Percentiles rank a stretch among this genome's conserved stretches.
Evolutionary conservation across 371 early-diverging fungal genomes (phyloP).

Genomic region (Actinomortierella wolfii): DNA sequence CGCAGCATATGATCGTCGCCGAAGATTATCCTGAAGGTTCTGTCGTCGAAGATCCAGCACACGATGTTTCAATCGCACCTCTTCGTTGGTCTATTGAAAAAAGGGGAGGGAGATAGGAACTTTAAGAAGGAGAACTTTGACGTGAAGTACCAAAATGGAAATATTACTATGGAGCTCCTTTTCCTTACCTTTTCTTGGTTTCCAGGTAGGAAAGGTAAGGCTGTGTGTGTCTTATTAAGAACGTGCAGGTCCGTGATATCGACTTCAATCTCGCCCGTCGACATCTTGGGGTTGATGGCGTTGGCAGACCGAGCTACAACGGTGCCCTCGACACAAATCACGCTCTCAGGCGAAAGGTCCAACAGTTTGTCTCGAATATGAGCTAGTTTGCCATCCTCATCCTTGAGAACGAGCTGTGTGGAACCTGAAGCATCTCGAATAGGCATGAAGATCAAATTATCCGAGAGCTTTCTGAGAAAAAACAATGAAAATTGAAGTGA

Average conservation of each 20-base stretch:
- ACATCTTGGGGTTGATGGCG: constrained; percentile 54
- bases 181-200: constrained; percentile 60
- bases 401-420: constrained; percentile 65
- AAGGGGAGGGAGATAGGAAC: background rate
- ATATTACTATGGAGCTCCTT: background rate
- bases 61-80: constrained; percentile 76
- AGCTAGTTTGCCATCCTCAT: constrained; percentile 18
- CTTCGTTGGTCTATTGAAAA: constrained; percentile 74
- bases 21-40: constrained; percentile 76
- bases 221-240: constrained; percentile 73
- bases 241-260: constrained; percentile 60
- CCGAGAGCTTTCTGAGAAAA: constrained; percentile 59
- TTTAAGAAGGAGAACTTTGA: constrained; percentile 4
- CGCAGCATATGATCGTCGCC: constrained; percentile 66
- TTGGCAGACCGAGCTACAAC: constrained; percentile 59
- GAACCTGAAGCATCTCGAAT: constrained; percentile 71
- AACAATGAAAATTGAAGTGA: background rate
- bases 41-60: constrained; percentile 84
- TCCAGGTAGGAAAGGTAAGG: constrained; percentile 75
- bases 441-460: constrained; percentile 69
- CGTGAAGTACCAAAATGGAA: background rate
- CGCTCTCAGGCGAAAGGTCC: constrained; percentile 63
- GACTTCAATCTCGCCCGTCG: constrained; percentile 77
- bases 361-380: constrained; percentile 48
- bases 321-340: constrained; percentile 66